Evolutionary conservation across 2,329 filamentous ascomycete genomes (phyloP).

Genomic region (Fusarium fracticaudum): DNA sequence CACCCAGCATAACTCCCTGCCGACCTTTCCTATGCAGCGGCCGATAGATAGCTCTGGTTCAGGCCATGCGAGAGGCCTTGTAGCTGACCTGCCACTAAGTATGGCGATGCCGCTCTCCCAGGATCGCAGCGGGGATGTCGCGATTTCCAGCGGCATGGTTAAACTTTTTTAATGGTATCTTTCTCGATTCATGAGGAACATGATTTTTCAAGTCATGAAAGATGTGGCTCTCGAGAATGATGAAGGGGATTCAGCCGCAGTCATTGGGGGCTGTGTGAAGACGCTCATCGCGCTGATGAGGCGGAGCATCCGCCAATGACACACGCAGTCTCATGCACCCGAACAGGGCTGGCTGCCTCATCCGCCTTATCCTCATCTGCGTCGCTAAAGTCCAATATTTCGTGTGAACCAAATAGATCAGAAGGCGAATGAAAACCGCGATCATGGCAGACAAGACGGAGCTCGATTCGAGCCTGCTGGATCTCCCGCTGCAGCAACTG

Average conservation of each 20-base stretch:
- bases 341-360: background rate
- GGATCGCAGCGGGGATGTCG: background rate
- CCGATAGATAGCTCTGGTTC: background rate
- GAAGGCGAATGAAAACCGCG: accelerated
- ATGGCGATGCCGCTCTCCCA: background rate
- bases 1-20: background rate
- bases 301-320: background rate
- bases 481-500: background rate
- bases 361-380: background rate
- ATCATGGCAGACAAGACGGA: background rate
- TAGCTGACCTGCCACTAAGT: background rate
- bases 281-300: background rate
- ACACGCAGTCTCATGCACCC: background rate
- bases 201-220: background rate
- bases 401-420: accelerated
- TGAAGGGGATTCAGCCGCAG: background rate
- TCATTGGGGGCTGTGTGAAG: background rate
- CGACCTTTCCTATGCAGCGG: background rate
- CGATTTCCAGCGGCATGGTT: background rate
- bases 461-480: background rate
- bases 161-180: background rate
- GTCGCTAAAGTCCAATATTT: accelerated
- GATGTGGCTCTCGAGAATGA: background rate
- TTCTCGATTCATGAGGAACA: background rate
- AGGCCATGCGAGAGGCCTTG: background rate